Percentiles rank a stretch among this genome's conserved stretches.
These are phyloP conservation scores for Arachnomyces sp. DNA, from an alignment of 2,329 filamentous ascomycete genomes.

Conservation along the genomic window DNA sequence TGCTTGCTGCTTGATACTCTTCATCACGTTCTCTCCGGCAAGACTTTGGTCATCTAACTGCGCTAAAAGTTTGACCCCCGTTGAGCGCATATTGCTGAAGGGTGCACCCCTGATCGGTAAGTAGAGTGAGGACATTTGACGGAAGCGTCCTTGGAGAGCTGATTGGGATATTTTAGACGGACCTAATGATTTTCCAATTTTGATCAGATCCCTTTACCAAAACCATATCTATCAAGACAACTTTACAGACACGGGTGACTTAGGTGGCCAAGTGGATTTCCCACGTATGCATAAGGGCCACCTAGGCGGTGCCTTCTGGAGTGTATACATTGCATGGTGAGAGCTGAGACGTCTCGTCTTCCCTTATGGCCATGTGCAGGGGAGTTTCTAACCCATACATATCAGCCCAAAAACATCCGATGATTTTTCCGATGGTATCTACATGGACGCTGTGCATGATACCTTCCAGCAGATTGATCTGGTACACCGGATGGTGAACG, in stretches of 20 bases:
- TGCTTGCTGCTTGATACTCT: too few relatives aligned
- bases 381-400: background rate
- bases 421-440: constrained; percentile 21
- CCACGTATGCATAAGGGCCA: constrained; percentile 62
- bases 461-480: constrained; percentile 72
- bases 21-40: too few relatives aligned
- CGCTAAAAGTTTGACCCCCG: too few relatives aligned
- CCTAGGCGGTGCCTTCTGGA: constrained; percentile 83
- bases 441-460: constrained; percentile 49
- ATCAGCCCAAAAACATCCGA: constrained; percentile 1
- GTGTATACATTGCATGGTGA: constrained; percentile 66
- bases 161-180: too few relatives aligned
- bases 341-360: background rate
- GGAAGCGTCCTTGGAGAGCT: too few relatives aligned
- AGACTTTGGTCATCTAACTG: too few relatives aligned
- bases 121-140: constrained; percentile 8
- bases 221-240: constrained; percentile 71
- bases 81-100: too few relatives aligned
- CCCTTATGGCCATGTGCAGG: background rate
- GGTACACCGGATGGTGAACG: constrained; percentile 54
- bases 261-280: constrained; percentile 69
- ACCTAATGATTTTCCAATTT: constrained; percentile 78
- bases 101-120: constrained; percentile 42
- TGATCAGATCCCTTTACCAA: constrained; percentile 57
- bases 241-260: constrained; percentile 64